Evolutionary conservation across 495 filamentous ascomycete species (phyloP), one percentile per base, ranked within the genome.

Genomic region (Aspergillus bertholletiae): DNA sequence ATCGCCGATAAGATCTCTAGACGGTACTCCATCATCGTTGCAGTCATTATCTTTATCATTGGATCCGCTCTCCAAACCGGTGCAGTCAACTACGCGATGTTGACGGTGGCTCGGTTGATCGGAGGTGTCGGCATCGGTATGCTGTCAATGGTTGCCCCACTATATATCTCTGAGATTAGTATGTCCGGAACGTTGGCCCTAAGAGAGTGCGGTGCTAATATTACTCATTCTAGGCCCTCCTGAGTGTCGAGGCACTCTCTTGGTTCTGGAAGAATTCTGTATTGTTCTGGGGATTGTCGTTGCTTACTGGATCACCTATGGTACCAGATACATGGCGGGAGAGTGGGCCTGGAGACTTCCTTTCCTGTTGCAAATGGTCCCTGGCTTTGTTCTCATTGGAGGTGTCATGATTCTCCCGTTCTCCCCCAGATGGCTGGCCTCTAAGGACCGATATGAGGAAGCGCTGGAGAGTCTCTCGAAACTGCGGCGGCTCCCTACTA

Each of bases 51-150:
- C 51, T 86, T 85, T 58, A 74, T 70, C 0, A 23, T 85, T 44
- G 83, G 83, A 0, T 77, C 78, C 0, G 62, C 75, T 3, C 59
- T 86, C 28, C 83, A 86, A 58, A 82, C 81, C 24, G 79, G 73
- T 28, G 70, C 83, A 0, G 59, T 76, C 5, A 68, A 80, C 24
- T 84, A 81, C 58, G 70, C 75, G 3, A 84, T 85, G 81, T 64
- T 86, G 51, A 74, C 73, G 1, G 72, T 79, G n/a, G 83, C 77
- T 5, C 72, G 83, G n/a, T 66, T 83, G 24, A 79, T 86, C 56
- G 83, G 81, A n/a, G 83, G 83, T 45, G 45, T 83, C 9, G 83
- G 80, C 0, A 82, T 86, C 55, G 82, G 82, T 35, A 82, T 81
- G 80, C 57, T 78, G 44, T 73, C 69, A 11, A 80, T 80, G 77